These are phyloP conservation scores for Penicillium verrucosum DNA, from an alignment of 2,329 filamentous ascomycete genomes.

Conservation along the genomic window DNA sequence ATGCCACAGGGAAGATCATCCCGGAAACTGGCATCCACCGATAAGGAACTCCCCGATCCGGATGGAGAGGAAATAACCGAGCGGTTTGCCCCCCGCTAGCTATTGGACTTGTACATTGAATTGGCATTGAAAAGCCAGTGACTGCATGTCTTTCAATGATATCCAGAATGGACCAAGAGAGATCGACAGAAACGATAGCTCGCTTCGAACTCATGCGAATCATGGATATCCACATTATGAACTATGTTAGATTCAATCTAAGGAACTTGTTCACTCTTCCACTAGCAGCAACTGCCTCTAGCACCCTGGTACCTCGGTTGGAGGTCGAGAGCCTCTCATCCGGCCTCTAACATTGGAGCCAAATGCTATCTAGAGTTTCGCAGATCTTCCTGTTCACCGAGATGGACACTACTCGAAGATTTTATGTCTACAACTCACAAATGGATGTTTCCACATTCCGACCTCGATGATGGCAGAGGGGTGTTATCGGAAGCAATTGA, in stretches of 20 bases:
- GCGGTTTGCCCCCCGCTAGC: background rate
- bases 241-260: background rate
- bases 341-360: background rate
- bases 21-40: constrained; percentile 12
- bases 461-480: constrained; percentile 1
- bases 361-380: constrained; percentile 17
- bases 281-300: background rate
- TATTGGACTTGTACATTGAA: constrained; percentile 5
- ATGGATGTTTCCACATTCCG: background rate
- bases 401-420: background rate
- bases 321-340: background rate
- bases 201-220: constrained; percentile 8
- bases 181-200: constrained; percentile 17
- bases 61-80: background rate
- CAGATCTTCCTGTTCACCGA: constrained; percentile 5
- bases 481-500: background rate
- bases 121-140: background rate
- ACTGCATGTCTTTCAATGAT: background rate
- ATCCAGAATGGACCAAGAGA: constrained; percentile 4
- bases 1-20: constrained; percentile 8
- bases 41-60: constrained; percentile 13
- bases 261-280: background rate
- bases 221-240: background rate
- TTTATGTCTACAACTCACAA: constrained; percentile 9
- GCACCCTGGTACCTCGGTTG: background rate